Conservation (phyloP, 331 rosid genomes). For the Erythrophleum ivorense region DNA sequence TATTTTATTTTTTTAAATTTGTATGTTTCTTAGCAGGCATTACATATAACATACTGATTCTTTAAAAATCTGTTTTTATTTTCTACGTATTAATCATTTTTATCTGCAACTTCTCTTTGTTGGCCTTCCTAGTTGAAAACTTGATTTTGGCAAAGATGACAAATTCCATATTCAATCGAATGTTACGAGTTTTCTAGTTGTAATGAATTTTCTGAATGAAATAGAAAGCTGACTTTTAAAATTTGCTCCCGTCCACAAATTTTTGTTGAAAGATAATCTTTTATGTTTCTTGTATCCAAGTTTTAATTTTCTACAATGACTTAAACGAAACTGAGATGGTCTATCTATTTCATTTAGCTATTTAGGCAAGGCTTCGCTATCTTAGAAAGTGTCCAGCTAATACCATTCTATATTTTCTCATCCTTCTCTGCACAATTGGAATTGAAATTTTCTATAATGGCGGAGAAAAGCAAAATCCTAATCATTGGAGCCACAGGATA, state of each 20-base stretch:
- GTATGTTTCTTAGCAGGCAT: no score
- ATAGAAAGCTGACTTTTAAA: no score
- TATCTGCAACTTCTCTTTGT: no score
- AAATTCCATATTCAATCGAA: no score
- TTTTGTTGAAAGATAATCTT: no score
- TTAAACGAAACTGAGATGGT: neutral
- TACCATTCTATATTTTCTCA: neutral
- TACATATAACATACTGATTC: neutral
- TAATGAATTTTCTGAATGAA: no score
- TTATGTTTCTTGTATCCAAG: neutral
- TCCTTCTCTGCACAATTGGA: constrained; percentile 16
- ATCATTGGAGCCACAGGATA: constrained; percentile 56
- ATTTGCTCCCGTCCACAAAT: no score
- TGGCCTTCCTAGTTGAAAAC: no score
- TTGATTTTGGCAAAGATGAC: no score
- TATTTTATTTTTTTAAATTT: no score
- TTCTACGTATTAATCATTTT: no score
- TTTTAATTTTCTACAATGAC: neutral
- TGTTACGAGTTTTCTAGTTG: no score
- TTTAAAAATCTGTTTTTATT: neutral
- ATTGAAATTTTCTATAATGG: constrained; percentile 37
- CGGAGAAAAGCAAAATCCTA: constrained; percentile 59
- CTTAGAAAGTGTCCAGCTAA: neutral
- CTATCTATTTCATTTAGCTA: neutral
- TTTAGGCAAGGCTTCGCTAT: neutral